A percentile compares a stretch with the other conserved stretches of the same genome.
Evolutionary conservation across 202 grass and related monocot genomes (phyloP).

Genomic region (Alloteropsis angusta): DNA sequence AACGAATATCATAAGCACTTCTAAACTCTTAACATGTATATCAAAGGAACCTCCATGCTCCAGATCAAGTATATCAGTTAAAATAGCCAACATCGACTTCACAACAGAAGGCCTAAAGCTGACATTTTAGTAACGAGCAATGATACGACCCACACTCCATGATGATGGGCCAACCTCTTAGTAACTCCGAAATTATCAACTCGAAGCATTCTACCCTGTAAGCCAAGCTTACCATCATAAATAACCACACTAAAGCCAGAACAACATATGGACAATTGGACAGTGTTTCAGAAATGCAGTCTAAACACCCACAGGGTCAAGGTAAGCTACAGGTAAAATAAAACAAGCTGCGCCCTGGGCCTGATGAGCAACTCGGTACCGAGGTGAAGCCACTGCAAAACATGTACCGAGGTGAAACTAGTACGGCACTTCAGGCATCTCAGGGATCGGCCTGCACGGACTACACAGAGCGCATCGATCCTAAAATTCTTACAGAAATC

Average conservation of each 20-base stretch:
- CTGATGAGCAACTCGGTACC: background rate
- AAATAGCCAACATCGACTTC: background rate
- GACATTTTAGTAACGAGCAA: background rate
- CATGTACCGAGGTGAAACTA: too few relatives aligned
- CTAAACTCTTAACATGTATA: background rate
- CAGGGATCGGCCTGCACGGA: too few relatives aligned
- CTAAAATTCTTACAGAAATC: too few relatives aligned
- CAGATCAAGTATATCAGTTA: background rate
- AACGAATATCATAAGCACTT: background rate
- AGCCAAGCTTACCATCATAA: background rate
- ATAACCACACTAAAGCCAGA: background rate
- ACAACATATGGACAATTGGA: background rate
- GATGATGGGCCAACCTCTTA: background rate
- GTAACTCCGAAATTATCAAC: background rate
- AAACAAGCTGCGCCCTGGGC: background rate
- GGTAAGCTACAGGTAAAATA: background rate
- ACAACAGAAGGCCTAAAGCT: background rate
- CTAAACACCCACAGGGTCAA: background rate
- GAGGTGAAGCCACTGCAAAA: too few relatives aligned
- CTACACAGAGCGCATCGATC: too few relatives aligned
- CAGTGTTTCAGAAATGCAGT: background rate
- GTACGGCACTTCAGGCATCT: background rate
- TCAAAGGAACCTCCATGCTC: background rate
- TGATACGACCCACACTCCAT: background rate
- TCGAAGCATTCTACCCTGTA: background rate